Base-by-base conservation (phyloP, 192 early-diverging fungal genomes). In the Coemansia sp. region DNA sequence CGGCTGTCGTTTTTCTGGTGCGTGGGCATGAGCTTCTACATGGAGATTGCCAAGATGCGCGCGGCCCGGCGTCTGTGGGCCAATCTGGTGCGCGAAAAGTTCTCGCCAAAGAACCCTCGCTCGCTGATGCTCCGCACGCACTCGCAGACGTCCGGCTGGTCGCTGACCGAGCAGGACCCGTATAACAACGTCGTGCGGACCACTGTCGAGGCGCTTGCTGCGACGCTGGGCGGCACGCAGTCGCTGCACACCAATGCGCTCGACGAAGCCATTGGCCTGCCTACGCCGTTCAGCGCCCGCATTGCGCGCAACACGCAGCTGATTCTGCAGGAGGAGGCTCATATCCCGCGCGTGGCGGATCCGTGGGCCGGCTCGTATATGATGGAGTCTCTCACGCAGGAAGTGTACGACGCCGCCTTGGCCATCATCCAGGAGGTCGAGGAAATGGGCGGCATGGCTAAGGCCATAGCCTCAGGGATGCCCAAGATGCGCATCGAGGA, bases 1-100 rank as follows among this genome's bases (percentile, higher is more conserved):
- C 89, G 93, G 18, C 75, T 94, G 28, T 94, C 91, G 22, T 94
- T 94, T 85, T 94, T 94, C 78, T 94, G 90, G 84, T 91, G 88
- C 50, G 87, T 94, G 30, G 93, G 91, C 4, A 94, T 94, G 93
- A 94, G 93, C 83, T 94, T 93, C 69, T 94, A 92, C 78, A 94
- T 94, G 93, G 93, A 94, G 74, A 89, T 94, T 52, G 93, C 93
- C 27, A 94, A 94, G 72, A 85, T 94, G 81, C 87, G 93, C 18
- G 93, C 91, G 4, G 93, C 89, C 2, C 84, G 93, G 18, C 83
- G 89, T n/a, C 87, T 94, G 7, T 94, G 91, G 91, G 88, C 92
- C 10, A 62, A 74, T 10, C 53, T 91, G 72, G 83, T 94, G 70
- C 86, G 92, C 73, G 84, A 92, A 63, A 92, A 90, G 59, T 94